Percentiles rank a stretch among this genome's conserved stretches.
These are phyloP conservation scores for Magnusiomyces sp. DNA, from an alignment of 1,139 yeast genomes.

Conservation along the genomic window DNA sequence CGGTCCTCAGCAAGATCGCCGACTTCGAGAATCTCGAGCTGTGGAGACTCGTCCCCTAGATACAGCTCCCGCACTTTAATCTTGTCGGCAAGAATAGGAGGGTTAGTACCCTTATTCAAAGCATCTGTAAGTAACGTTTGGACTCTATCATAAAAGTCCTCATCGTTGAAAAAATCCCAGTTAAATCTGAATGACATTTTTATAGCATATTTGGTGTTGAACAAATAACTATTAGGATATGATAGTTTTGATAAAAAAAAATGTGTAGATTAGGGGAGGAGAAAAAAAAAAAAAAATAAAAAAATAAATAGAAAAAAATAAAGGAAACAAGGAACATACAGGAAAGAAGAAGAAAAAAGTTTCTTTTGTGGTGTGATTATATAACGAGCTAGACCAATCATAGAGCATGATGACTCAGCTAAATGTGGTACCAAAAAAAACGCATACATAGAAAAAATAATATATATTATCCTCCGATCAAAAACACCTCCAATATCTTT, in stretches of 20 bases:
- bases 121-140: constrained; percentile 66
- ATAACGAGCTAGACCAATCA: no score
- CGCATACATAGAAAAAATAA: no score
- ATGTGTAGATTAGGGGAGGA: not conserved
- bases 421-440: no score
- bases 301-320: no score
- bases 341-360: no score
- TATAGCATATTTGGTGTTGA: no score
- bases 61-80: constrained; percentile 66
- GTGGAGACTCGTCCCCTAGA: constrained; percentile 73
- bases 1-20: constrained; percentile 77
- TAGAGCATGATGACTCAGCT: no score
- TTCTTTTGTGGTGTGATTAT: no score
- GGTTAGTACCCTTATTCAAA: constrained; percentile 63
- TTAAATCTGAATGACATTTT: constrained; percentile 76
- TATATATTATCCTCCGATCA: no score
- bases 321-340: no score
- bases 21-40: constrained; percentile 72
- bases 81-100: constrained; percentile 66
- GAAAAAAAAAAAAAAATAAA: not conserved
- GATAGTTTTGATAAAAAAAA: not conserved
- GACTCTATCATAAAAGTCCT: constrained; percentile 57
- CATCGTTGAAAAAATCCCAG: constrained; percentile 73
- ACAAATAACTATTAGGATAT: constrained; percentile 1
- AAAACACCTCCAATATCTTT: no score